These are phyloP conservation scores for Noccaea caerulescens DNA, from an alignment of 345 rosid genomes.

Conservation along the genomic window DNA sequence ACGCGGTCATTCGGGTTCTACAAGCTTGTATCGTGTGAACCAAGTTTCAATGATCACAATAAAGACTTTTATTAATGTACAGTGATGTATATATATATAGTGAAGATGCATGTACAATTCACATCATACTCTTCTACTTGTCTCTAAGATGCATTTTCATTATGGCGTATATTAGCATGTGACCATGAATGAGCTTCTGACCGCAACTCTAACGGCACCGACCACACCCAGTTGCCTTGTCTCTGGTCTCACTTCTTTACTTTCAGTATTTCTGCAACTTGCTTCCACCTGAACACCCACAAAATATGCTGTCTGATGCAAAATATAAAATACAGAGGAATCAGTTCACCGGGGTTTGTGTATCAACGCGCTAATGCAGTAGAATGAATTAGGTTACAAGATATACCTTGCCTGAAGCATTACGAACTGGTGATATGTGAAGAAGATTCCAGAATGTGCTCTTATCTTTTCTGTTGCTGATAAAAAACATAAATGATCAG, in stretches of 20 bases:
- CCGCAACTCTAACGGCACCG: constrained; percentile 86
- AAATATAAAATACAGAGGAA: constrained; percentile 6
- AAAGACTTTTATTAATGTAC: constrained; percentile 1
- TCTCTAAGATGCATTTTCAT: neutral
- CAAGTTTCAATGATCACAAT: neutral
- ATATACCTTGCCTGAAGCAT: constrained; percentile 94
- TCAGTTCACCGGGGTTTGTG: neutral
- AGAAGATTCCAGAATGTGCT: constrained; percentile 89
- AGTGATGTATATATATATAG: neutral
- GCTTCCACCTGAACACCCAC: constrained; percentile 80
- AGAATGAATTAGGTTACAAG: neutral
- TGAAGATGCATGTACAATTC: neutral
- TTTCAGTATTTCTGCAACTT: constrained; percentile 47
- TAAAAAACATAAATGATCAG: constrained; percentile 34
- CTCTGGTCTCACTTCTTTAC: constrained; percentile 65
- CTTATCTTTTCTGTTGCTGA: constrained; percentile 70
- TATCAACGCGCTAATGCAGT: neutral
- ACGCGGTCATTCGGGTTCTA: too few relatives aligned
- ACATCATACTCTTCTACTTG: neutral
- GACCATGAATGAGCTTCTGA: constrained; percentile 65
- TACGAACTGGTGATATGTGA: constrained; percentile 88
- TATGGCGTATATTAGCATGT: constrained; percentile 24
- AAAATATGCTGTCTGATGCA: constrained; percentile 72
- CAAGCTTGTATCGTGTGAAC: too few relatives aligned
- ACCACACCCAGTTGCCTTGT: constrained; percentile 77